phyloP scores from a whole-genome alignment of 1,139 yeast genomes.

The Hyphopichia buzzinii region DNA sequence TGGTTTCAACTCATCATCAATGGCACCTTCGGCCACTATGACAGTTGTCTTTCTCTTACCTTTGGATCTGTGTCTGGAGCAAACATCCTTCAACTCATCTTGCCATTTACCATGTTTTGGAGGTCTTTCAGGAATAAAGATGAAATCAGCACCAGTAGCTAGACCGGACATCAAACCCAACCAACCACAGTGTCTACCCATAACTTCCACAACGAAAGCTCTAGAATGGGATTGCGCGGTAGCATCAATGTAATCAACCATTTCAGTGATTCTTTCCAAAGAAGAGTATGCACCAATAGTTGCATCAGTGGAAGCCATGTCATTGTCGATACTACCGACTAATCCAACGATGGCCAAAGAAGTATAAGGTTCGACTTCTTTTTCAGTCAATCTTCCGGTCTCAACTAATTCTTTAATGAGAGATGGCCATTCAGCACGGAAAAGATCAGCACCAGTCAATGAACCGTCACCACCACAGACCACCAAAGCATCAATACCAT shows the following conservation, averaged over 20 bases:
- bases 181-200: constrained; percentile 99
- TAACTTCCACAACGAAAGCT: constrained; percentile 96
- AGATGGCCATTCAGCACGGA: constrained; percentile 92
- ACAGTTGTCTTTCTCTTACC: constrained; percentile 95
- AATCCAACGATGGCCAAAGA: constrained; percentile 89
- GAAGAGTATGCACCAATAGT: constrained; percentile 97
- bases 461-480: constrained; percentile 99
- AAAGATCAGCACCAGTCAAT: constrained; percentile 92
- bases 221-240: constrained; percentile 96
- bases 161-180: constrained; percentile 94
- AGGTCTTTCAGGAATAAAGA: constrained; percentile 90
- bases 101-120: constrained; percentile 70
- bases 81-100: constrained; percentile 68
- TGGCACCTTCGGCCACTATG: constrained; percentile 97
- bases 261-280: constrained; percentile 86
- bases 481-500: constrained; percentile 91
- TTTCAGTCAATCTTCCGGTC: constrained; percentile 51
- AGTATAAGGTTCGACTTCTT: constrained; percentile 58
- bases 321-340: constrained; percentile 96
- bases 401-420: constrained; percentile 67
- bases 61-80: constrained; percentile 71
- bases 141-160: constrained; percentile 92
- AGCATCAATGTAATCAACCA: constrained; percentile 93
- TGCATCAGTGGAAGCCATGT: constrained; percentile 94
- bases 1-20: constrained; percentile 76